These are phyloP conservation scores for Apophysomyces elegans DNA, from an alignment of 371 early-diverging fungal genomes.

Conservation along the genomic window DNA sequence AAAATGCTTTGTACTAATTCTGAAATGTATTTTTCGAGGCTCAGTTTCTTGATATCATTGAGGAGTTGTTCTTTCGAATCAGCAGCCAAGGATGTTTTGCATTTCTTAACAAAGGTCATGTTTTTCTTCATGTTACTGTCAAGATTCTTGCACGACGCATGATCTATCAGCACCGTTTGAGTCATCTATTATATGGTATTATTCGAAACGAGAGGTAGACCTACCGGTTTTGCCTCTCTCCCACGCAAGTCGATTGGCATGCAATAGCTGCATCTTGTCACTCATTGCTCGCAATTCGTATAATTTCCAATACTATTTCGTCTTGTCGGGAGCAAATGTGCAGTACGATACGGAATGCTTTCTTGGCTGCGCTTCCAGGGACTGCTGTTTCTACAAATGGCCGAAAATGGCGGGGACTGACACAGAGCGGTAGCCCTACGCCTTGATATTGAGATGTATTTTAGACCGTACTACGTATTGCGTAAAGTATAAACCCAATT, in stretches of 20 bases:
- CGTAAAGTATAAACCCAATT: too few species aligned
- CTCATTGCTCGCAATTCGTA: constrained; percentile 12
- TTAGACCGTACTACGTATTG: too few species aligned
- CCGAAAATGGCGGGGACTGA: too few species aligned
- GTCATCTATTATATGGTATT: constrained; percentile 1
- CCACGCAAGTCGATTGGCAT: constrained; percentile 40
- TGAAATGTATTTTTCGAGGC: constrained; percentile 94
- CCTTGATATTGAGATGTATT: too few species aligned
- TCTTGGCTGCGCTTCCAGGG: too few species aligned
- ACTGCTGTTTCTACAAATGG: too few species aligned
- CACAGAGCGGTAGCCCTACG: too few species aligned
- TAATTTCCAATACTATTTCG: background rate
- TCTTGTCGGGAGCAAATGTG: background rate
- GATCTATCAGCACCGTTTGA: constrained; percentile 22
- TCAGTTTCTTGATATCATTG: constrained; percentile 84
- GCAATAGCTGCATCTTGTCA: constrained; percentile 28
- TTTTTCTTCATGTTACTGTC: constrained; percentile 98
- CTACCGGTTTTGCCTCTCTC: constrained; percentile 42
- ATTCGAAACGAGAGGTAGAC: too few species aligned
- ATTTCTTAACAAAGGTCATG: constrained; percentile 92
- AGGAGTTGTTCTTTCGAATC: constrained; percentile 73
- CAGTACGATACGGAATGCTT: too few species aligned
- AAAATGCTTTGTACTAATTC: constrained; percentile 87
- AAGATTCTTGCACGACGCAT: constrained; percentile 57
- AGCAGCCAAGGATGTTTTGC: constrained; percentile 80